phyloP scores from a whole-genome alignment of 2,329 filamentous ascomycete species.

The Neocatenulostroma microsporum region DNA sequence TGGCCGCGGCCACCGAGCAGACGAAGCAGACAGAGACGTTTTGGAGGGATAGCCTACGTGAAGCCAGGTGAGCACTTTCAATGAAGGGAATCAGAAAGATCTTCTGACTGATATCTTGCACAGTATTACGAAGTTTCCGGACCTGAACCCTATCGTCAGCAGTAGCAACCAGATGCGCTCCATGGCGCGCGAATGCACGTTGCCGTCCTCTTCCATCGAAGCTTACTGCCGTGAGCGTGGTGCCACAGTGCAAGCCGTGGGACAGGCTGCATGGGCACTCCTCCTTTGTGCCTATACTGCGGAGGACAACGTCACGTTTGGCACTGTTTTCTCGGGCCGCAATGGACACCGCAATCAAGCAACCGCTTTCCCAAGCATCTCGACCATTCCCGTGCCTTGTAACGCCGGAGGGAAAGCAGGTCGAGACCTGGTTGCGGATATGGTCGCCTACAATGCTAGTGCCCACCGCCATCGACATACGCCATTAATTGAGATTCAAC shows the following conservation, averaged over 20 bases:
- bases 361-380: slow-evolving; percentile 69
- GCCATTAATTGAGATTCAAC: slow-evolving; percentile 64
- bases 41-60: slow-evolving; percentile 49
- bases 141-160: slow-evolving; percentile 56
- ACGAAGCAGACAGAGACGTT: slow-evolving; percentile 36
- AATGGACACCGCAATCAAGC: slow-evolving; percentile 51
- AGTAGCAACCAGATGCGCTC: slow-evolving; percentile 30
- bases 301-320: slow-evolving; percentile 66
- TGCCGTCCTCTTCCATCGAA: slow-evolving; percentile 45
- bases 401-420: slow-evolving; percentile 42
- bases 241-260: slow-evolving; percentile 67
- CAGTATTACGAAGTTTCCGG: slow-evolving; percentile 62
- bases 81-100: too few species aligned
- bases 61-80: slow-evolving; percentile 9
- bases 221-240: slow-evolving; percentile 48
- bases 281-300: slow-evolving; percentile 70
- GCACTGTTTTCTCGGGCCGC: slow-evolving; percentile 70
- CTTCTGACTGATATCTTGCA: background rate
- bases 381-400: slow-evolving; percentile 68
- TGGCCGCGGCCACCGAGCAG: slow-evolving; percentile 12
- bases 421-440: too few species aligned
- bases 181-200: slow-evolving; percentile 31
- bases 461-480: slow-evolving; percentile 64
- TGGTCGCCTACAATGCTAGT: slow-evolving; percentile 58
- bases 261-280: slow-evolving; percentile 71